Conservation (phyloP, 768 basidiomycete species). For the Kwoniella mangroviensis region DNA sequence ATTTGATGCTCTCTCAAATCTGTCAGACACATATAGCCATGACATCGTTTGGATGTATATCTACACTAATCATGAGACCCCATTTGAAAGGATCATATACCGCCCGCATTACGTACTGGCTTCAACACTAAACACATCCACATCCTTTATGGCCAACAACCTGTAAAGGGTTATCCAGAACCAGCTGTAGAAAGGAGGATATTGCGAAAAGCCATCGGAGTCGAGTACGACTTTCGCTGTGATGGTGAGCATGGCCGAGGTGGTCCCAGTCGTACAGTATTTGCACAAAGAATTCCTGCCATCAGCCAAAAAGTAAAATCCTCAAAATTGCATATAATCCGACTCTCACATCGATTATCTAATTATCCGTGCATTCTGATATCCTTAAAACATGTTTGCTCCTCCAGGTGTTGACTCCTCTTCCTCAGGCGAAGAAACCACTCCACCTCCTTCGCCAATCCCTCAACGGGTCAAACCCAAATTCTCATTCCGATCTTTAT, state of each 20-base stretch:
- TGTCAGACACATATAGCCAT: too few species aligned
- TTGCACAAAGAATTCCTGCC: too few species aligned
- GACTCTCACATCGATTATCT: too few species aligned
- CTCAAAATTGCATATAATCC: too few species aligned
- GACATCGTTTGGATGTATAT: too few species aligned
- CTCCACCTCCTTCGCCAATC: conserved; percentile 10
- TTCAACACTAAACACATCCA: not conserved
- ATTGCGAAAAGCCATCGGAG: not conserved
- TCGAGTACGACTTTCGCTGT: not conserved
- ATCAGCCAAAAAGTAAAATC: too few species aligned
- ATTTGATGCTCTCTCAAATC: not conserved
- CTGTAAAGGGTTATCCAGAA: not conserved
- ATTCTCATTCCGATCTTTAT: conserved; percentile 19
- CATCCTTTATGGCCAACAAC: not conserved
- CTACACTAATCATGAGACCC: too few species aligned
- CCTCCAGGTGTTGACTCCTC: conserved; percentile 17
- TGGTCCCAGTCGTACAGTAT: not conserved
- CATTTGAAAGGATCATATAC: too few species aligned
- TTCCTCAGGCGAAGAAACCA: conserved; percentile 15
- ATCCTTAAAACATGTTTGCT: conserved; percentile 12
- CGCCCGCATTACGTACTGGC: too few species aligned
- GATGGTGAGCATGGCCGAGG: not conserved
- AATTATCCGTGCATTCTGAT: not conserved
- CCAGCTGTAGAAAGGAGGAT: not conserved
- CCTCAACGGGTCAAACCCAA: conserved; percentile 4